phyloP scores from a whole-genome alignment of 1,284 basidiomycete genomes.

The Fistulina hepatica region DNA sequence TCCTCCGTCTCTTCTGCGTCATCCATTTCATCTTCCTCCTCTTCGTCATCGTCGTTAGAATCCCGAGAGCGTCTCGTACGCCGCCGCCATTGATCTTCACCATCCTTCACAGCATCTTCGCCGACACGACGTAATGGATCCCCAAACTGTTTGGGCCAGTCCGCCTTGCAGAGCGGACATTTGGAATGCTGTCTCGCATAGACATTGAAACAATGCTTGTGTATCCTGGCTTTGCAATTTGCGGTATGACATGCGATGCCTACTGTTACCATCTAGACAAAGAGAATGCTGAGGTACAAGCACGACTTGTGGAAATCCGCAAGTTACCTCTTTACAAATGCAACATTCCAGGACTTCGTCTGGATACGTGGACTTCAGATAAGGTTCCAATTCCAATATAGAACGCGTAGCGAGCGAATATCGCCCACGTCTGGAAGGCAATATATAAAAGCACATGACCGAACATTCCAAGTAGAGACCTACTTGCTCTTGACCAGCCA shows the following conservation, averaged over 20 bases:
- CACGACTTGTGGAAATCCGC: background rate
- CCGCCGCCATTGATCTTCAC: slow-evolving; percentile 40
- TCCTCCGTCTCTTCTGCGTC: slow-evolving; percentile 20
- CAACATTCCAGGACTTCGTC: slow-evolving; percentile 65
- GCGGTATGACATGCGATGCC: slow-evolving; percentile 53
- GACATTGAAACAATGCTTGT: slow-evolving; percentile 52
- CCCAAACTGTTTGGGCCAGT: slow-evolving; percentile 44
- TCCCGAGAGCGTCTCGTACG: slow-evolving; percentile 33
- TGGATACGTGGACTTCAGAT: slow-evolving; percentile 65
- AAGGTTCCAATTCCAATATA: slow-evolving; percentile 62
- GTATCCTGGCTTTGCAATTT: slow-evolving; percentile 58
- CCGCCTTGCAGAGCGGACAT: slow-evolving; percentile 48
- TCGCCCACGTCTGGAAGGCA: slow-evolving; percentile 43
- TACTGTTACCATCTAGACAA: slow-evolving; percentile 47
- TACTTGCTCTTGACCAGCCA: slow-evolving; percentile 74
- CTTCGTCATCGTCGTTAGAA: slow-evolving; percentile 30
- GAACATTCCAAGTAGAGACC: slow-evolving; percentile 22
- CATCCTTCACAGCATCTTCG: slow-evolving; percentile 51
- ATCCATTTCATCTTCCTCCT: slow-evolving; percentile 26
- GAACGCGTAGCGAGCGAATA: slow-evolving; percentile 72
- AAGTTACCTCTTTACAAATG: slow-evolving; percentile 58
- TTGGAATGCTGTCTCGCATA: slow-evolving; percentile 29
- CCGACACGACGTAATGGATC: slow-evolving; percentile 39
- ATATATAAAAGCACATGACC: background rate
- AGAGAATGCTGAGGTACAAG: background rate